These are phyloP conservation scores for Penicillium sp. DNA, from an alignment of 2,329 filamentous ascomycete species.

Conservation along the genomic window DNA sequence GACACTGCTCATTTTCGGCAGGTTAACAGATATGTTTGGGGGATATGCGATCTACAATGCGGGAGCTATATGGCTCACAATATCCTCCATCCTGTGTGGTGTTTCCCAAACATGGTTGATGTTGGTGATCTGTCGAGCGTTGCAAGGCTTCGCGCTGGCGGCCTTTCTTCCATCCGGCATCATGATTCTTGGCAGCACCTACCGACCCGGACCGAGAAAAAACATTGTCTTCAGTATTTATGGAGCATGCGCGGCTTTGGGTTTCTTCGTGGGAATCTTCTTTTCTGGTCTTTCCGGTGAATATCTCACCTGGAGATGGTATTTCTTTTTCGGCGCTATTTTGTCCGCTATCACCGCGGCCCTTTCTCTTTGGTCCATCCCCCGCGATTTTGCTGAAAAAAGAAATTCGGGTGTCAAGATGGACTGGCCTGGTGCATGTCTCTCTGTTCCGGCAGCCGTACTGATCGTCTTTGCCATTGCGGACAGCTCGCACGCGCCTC, in stretches of 20 bases:
- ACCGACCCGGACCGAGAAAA: conserved; percentile 68
- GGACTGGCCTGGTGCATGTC: conserved; percentile 67
- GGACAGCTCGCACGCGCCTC: conserved; percentile 67
- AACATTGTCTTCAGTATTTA: conserved; percentile 67
- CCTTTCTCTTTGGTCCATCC: conserved; percentile 52
- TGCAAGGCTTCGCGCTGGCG: conserved; percentile 73
- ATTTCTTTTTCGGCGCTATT: conserved; percentile 66
- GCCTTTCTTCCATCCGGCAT: conserved; percentile 71
- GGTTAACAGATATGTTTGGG: conserved; percentile 63
- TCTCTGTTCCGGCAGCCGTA: conserved; percentile 65
- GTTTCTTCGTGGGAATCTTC: conserved; percentile 61
- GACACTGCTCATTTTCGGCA: conserved; percentile 56
- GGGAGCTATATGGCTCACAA: conserved; percentile 62
- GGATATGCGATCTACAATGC: conserved; percentile 64
- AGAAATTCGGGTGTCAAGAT: conserved; percentile 53
- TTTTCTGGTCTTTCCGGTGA: conserved; percentile 61
- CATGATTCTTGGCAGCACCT: conserved; percentile 64
- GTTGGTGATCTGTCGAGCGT: conserved; percentile 71
- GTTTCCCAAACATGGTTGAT: conserved; percentile 69
- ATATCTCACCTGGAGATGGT: conserved; percentile 64
- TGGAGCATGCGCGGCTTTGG: conserved; percentile 53
- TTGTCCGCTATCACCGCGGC: conserved; percentile 49
- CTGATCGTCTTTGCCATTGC: conserved; percentile 76
- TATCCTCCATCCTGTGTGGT: conserved; percentile 70
- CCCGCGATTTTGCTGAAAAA: conserved; percentile 40